Evolutionary conservation across 1,284 basidiomycete genomes (phyloP).

Genomic region (Heterobasidion irregulare): DNA sequence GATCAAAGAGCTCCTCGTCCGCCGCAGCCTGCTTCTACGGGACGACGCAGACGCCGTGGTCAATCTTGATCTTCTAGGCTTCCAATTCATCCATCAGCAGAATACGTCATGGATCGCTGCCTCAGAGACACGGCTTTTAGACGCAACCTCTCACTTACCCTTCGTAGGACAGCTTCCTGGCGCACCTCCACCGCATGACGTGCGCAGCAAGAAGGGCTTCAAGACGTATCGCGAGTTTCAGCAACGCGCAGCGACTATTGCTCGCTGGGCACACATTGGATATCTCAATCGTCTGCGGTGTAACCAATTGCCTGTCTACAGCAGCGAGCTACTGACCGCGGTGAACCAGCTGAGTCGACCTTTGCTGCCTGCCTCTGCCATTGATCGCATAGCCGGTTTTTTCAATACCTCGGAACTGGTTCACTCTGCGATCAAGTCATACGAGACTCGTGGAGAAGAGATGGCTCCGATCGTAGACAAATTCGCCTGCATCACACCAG

Average conservation of each 20-base stretch:
- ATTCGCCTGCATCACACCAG: conserved; percentile 83
- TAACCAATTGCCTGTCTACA: conserved; percentile 51
- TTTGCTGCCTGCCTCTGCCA: conserved; percentile 50
- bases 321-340: conserved; percentile 48
- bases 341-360: conserved; percentile 35
- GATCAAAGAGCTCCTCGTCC: conserved; percentile 82
- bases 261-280: conserved; percentile 63
- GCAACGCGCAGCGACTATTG: conserved; percentile 42
- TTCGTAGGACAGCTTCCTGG: conserved; percentile 47
- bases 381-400: conserved; percentile 28
- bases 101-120: conserved; percentile 46
- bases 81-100: conserved; percentile 53
- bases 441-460: conserved; percentile 47
- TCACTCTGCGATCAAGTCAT: conserved; percentile 58
- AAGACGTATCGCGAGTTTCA: conserved; percentile 49
- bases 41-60: conserved; percentile 40
- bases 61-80: conserved; percentile 58
- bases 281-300: conserved; percentile 80
- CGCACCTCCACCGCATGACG: conserved; percentile 61
- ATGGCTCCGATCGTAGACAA: conserved; percentile 54
- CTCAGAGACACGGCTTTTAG: conserved; percentile 47
- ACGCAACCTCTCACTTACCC: conserved; percentile 66
- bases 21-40: conserved; percentile 50
- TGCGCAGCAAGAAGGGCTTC: conserved; percentile 71
- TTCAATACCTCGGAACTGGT: conserved; percentile 33